Evolutionary conservation across 495 filamentous ascomycete species (phyloP).

Genomic region (Jackrogersella minutella): DNA sequence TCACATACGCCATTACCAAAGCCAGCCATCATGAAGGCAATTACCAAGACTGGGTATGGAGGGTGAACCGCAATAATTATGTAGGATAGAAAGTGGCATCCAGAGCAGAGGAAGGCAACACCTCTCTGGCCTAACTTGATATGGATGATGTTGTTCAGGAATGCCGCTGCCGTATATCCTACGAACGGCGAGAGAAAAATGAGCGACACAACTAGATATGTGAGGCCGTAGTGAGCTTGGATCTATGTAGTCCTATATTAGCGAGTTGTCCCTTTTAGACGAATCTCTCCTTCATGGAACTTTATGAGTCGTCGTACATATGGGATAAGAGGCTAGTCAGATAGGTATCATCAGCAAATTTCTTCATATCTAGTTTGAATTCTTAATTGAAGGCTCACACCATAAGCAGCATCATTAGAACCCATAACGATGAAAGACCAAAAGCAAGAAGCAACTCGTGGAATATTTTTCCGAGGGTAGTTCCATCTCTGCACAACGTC

Average conservation of each 20-base stretch:
- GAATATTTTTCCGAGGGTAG: constrained; percentile 68
- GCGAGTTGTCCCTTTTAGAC: neutral
- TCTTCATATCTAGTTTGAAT: neutral
- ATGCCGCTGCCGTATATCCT: constrained; percentile 81
- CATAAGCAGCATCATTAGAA: constrained; percentile 81
- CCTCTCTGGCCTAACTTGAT: constrained; percentile 73
- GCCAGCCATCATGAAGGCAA: constrained; percentile 74
- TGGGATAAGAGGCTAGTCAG: constrained; percentile 66
- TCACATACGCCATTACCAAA: constrained; percentile 76
- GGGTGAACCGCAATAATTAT: constrained; percentile 71
- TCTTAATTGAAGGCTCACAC: constrained; percentile 59
- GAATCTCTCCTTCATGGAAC: constrained; percentile 47
- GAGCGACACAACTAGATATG: constrained; percentile 78
- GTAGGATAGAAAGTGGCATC: constrained; percentile 72
- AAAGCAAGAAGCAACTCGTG: constrained; percentile 70
- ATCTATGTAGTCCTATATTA: constrained; percentile 46
- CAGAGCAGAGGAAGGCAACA: constrained; percentile 71
- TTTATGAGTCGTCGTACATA: constrained; percentile 49
- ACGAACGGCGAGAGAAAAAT: constrained; percentile 83
- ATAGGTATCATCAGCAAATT: constrained; percentile 19
- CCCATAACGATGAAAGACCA: constrained; percentile 82
- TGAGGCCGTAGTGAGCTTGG: constrained; percentile 73
- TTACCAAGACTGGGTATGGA: constrained; percentile 77
- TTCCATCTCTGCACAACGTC: constrained; percentile 71
- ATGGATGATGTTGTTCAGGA: constrained; percentile 69